Conservation (phyloP, 2,329 filamentous ascomycete species). For the Clonostachys rhizophaga region DNA sequence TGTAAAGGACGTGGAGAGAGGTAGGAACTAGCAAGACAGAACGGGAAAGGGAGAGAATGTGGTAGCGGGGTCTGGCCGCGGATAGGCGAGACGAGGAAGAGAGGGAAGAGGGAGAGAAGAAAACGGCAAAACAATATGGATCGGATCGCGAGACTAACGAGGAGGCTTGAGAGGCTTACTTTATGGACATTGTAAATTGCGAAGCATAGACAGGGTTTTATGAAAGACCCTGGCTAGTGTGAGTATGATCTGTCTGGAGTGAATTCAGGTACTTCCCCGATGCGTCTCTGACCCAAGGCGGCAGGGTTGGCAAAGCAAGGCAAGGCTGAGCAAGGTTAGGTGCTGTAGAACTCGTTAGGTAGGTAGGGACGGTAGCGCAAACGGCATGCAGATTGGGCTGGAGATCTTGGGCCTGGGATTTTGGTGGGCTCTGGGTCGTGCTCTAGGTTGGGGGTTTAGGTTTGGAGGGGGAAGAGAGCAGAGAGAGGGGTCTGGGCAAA, state of each 20-base stretch:
- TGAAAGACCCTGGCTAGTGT: slow-evolving; percentile 1
- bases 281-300: too few relatives aligned
- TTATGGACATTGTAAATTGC: slow-evolving; percentile 43
- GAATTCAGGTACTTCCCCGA: too few relatives aligned
- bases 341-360: too few relatives aligned
- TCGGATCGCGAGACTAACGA: slow-evolving; percentile 4
- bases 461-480: too few relatives aligned
- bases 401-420: too few relatives aligned
- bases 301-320: too few relatives aligned
- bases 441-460: too few relatives aligned
- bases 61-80: not conserved
- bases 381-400: too few relatives aligned
- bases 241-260: not conserved
- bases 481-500: too few relatives aligned
- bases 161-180: slow-evolving; percentile 36
- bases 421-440: too few relatives aligned
- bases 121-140: not conserved
- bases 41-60: not conserved
- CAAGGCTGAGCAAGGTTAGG: too few relatives aligned
- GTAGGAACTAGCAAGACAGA: not conserved
- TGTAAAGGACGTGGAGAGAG: not conserved
- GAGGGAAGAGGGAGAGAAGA: not conserved
- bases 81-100: not conserved
- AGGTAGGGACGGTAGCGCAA: too few relatives aligned
- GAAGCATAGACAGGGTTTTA: not conserved